Base-by-base conservation (phyloP, 78 protist genomes). In the Chrysochromulina tobinii region DNA sequence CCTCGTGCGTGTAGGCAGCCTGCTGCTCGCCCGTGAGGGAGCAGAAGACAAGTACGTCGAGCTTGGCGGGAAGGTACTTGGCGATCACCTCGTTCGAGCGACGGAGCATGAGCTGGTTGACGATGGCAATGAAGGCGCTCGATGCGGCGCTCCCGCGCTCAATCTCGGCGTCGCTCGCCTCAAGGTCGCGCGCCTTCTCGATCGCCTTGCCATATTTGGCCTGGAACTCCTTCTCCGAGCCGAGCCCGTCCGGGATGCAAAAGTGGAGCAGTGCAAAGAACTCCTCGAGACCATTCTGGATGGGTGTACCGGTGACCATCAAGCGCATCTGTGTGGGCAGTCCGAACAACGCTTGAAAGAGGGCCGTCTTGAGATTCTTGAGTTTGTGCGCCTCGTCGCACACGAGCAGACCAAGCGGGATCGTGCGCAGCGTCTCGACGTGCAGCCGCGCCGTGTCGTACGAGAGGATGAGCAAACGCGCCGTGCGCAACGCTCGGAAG, bases 281-380 rank as follows among this genome's bases (percentile, higher is more conserved):
- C 54, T 96, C 98, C 20, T 73, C 89, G 25, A 97, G 68, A 61
- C 94, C 92, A 48, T 97, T 96, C 67, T 97, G 98, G 53, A 97
- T 87, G 17, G 98, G 98, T 0, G 98, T 97, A 83, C 87, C 87
- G 6, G 87, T 23, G 55, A 81, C 21, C 6, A 81, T 21, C 8
- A 83, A 38, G 55, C 97, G n/a, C 48, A 38, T 38, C 38, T 1
- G 3, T 38, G 73, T 1, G 69, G 25, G 25, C 48, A 67, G 8
- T 14, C 23, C 25, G 73, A 1, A 3, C 38, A 67, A 11, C 38
- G 25, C 48, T 38, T 67, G 18, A 38, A 23, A 67, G 23, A 14
- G 48, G 7, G 8, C 11, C 48, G 73, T 67, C 73, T 67, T 11
- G 48, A 89, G 83, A 61, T 83, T 83, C 67, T 83, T 83, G 75